phyloP scores from a whole-genome alignment of 148 eudicot genomes.

The Rhododendron molle region DNA sequence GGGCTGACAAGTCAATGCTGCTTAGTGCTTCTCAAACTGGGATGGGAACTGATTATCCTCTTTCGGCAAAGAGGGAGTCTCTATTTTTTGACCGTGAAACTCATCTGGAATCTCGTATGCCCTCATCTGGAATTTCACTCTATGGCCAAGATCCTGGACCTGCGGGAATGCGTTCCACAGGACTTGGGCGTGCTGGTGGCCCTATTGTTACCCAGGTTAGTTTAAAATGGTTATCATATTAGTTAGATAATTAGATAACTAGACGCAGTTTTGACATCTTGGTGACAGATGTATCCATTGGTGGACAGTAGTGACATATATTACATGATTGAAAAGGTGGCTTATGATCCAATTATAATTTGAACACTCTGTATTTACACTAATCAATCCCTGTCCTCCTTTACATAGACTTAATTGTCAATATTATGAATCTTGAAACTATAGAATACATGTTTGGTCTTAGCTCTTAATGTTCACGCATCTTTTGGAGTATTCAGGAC shows the following conservation, averaged over 20 bases:
- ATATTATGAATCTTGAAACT: neutral
- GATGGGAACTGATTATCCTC: conserved; percentile 36
- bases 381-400: neutral
- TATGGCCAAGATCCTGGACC: conserved; percentile 58
- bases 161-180: conserved; percentile 49
- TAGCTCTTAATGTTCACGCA: neutral
- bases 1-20: conserved; percentile 44
- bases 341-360: neutral
- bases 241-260: neutral
- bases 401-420: neutral
- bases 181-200: conserved; percentile 44
- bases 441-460: neutral
- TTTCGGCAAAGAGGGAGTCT: conserved; percentile 32
- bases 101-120: conserved; percentile 34
- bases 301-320: neutral
- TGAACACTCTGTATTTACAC: neutral
- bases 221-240: neutral
- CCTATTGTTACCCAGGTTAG: conserved; percentile 79
- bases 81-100: conserved; percentile 42
- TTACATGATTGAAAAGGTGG: neutral
- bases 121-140: conserved; percentile 43
- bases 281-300: neutral
- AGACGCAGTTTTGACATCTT: neutral
- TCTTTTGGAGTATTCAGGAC: neutral
- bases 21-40: conserved; percentile 27